Evolutionary conservation across 306 rosid genomes (phyloP).

Genomic region (Myrica gale): DNA sequence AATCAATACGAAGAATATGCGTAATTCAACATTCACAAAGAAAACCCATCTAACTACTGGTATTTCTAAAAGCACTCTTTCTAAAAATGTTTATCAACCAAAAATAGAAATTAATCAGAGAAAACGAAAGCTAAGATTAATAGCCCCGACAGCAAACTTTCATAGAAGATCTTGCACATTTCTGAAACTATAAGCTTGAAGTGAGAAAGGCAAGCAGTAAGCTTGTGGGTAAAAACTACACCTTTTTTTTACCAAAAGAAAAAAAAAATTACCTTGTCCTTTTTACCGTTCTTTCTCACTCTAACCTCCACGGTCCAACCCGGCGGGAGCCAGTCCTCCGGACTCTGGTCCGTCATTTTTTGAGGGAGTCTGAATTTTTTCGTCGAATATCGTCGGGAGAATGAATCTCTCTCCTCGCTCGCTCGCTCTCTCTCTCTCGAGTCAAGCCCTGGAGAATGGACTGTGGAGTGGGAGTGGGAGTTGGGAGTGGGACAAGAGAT

Average conservation of each 20-base stretch:
- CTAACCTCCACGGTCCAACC: slow-evolving; percentile 66
- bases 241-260: too few relatives aligned
- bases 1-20: background rate
- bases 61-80: background rate
- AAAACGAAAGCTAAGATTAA: slow-evolving; percentile 22
- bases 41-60: background rate
- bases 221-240: background rate
- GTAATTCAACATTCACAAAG: background rate
- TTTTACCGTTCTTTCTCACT: slow-evolving; percentile 59
- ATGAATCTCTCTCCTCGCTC: background rate
- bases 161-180: slow-evolving; percentile 36
- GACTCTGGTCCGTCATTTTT: slow-evolving; percentile 46
- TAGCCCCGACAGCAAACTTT: background rate
- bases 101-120: background rate
- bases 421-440: background rate
- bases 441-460: slow-evolving; percentile 7
- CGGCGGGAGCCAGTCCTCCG: slow-evolving; percentile 55
- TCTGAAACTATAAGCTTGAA: background rate
- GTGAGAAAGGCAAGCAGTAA: background rate
- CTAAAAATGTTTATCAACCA: background rate
- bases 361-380: slow-evolving; percentile 15
- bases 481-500: slow-evolving; percentile 22
- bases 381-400: background rate
- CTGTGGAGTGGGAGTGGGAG: background rate
- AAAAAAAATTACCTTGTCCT: slow-evolving; percentile 54